Evolutionary conservation across 345 rosid species (phyloP).

Genomic region (Noccaea caerulescens): DNA sequence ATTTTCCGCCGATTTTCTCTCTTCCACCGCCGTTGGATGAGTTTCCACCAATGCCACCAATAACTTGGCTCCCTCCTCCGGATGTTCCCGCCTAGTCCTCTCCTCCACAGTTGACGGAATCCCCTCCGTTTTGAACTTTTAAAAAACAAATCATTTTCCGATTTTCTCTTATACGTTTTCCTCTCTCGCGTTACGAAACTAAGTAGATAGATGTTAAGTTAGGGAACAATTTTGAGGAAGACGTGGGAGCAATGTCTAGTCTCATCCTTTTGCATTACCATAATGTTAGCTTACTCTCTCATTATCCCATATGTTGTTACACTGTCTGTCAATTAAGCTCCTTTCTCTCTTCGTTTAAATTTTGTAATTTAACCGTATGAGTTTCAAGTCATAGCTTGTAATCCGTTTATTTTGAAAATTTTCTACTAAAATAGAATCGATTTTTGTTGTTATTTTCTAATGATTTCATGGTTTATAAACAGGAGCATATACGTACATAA

Average conservation of each 20-base stretch:
- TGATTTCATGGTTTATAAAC: not conserved
- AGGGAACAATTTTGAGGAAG: conserved; percentile 13
- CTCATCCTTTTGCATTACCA: too few relatives aligned
- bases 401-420: too few relatives aligned
- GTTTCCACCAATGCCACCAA: conserved; percentile 46
- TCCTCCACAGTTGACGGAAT: conserved; percentile 7
- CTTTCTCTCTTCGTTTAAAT: too few relatives aligned
- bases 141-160: not conserved
- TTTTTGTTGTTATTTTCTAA: too few relatives aligned
- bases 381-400: too few relatives aligned
- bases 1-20: conserved; percentile 18
- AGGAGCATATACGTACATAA: not conserved
- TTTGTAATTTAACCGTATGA: too few relatives aligned
- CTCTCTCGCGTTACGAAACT: not conserved
- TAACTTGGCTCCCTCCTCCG: conserved; percentile 40
- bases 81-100: conserved; percentile 22
- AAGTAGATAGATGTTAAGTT: not conserved
- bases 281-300: too few relatives aligned
- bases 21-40: conserved; percentile 37
- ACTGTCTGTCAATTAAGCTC: too few relatives aligned
- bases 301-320: too few relatives aligned
- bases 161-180: not conserved
- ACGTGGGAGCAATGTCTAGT: too few relatives aligned
- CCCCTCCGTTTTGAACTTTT: not conserved
- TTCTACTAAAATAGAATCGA: too few relatives aligned